These are phyloP conservation scores for Aspergillus persii DNA, from an alignment of 2,329 filamentous ascomycete genomes.

Conservation along the genomic window DNA sequence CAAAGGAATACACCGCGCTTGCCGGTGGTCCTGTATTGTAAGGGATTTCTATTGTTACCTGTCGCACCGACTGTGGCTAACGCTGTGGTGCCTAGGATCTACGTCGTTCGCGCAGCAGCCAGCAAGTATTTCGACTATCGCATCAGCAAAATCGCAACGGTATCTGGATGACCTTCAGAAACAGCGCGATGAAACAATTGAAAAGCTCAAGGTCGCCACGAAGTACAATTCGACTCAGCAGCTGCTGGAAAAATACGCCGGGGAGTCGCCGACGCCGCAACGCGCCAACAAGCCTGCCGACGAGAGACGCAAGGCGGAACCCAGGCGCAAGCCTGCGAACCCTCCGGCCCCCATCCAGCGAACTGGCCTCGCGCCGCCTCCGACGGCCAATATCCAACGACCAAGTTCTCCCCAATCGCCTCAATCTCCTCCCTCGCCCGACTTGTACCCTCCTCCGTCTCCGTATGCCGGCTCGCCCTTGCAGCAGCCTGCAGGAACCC, in stretches of 20 bases:
- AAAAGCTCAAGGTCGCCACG: slow-evolving; percentile 90
- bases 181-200: slow-evolving; percentile 82
- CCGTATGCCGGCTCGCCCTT: slow-evolving; percentile 16
- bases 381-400: slow-evolving; percentile 62
- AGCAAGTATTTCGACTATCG: slow-evolving; percentile 77
- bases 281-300: slow-evolving; percentile 24
- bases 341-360: slow-evolving; percentile 38
- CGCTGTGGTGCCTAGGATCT: slow-evolving; percentile 64
- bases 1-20: slow-evolving; percentile 74
- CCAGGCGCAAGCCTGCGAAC: slow-evolving; percentile 17
- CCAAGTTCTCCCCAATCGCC: slow-evolving; percentile 15
- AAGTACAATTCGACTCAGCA: slow-evolving; percentile 95
- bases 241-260: slow-evolving; percentile 90
- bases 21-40: slow-evolving; percentile 76
- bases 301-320: slow-evolving; percentile 21
- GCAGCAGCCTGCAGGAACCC: slow-evolving; percentile 25
- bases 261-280: slow-evolving; percentile 50
- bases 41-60: slow-evolving; percentile 23
- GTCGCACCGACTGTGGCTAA: background rate
- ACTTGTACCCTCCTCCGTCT: slow-evolving; percentile 23
- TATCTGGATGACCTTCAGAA: slow-evolving; percentile 72
- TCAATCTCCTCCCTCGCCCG: slow-evolving; percentile 12
- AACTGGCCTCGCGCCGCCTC: slow-evolving; percentile 58
- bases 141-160: slow-evolving; percentile 65
- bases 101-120: slow-evolving; percentile 64